Evolutionary conservation across 495 filamentous ascomycete genomes (phyloP).

Genomic region (Tuber melanosporum): DNA sequence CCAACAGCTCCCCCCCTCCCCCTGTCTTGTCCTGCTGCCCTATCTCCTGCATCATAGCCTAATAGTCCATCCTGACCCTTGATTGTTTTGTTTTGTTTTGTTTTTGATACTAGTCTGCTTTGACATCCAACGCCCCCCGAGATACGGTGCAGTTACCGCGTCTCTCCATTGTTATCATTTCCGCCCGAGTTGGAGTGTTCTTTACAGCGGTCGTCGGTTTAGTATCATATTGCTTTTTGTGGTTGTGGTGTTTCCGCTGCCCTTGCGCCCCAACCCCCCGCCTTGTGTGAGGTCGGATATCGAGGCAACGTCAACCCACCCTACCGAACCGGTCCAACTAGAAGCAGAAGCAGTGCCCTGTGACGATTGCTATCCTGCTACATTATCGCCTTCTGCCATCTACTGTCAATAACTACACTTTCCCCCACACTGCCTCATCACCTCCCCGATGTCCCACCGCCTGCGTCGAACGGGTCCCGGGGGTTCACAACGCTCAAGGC

Average conservation of each 20-base stretch:
- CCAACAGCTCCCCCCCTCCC: not conserved
- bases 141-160: not conserved
- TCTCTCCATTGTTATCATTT: not conserved
- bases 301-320: slow-evolving; percentile 20
- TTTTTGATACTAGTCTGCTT: slow-evolving; percentile 4
- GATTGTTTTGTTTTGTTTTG: not conserved
- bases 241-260: not conserved
- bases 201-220: not conserved
- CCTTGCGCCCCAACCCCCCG: slow-evolving; percentile 1
- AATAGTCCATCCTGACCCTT: not conserved
- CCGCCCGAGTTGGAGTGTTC: not conserved
- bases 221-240: not conserved
- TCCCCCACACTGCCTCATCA: slow-evolving; percentile 5
- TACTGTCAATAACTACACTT: slow-evolving; percentile 14
- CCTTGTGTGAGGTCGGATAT: slow-evolving; percentile 24
- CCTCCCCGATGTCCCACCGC: slow-evolving; percentile 28
- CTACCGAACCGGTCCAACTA: not conserved
- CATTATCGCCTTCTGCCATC: slow-evolving; percentile 1
- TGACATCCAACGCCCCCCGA: not conserved
- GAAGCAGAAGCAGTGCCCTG: slow-evolving; percentile 26
- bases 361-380: slow-evolving; percentile 17
- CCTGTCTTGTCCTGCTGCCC: not conserved
- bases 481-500: slow-evolving; percentile 32
- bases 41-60: not conserved
- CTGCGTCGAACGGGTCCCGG: slow-evolving; percentile 35